phyloP scores from a whole-genome alignment of 352 stramenopile genomes.

The Pythium folliculosum region DNA sequence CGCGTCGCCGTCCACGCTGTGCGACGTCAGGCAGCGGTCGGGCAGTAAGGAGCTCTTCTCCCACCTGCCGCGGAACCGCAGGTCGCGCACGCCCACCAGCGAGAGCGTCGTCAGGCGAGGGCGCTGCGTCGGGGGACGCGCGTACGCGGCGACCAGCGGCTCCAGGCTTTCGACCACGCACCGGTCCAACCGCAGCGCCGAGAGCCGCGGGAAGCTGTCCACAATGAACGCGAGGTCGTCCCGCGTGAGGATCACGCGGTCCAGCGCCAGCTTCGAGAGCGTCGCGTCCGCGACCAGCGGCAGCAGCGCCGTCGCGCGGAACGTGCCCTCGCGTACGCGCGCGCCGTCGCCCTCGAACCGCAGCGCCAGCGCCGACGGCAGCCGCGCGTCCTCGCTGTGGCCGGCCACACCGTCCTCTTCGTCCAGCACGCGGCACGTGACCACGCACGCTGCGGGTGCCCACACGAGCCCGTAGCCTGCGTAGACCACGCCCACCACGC shows the following conservation, averaged over 20 bases:
- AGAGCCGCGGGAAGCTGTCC: neutral
- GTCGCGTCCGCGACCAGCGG: neutral
- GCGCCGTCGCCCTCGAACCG: neutral
- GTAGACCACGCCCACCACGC: neutral
- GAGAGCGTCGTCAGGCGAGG: neutral
- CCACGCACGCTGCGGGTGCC: neutral
- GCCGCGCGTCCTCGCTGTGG: neutral
- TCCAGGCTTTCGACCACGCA: neutral
- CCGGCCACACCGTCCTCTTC: neutral
- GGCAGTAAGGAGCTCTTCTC: neutral
- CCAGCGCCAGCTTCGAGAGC: neutral
- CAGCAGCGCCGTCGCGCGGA: neutral
- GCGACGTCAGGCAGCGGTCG: neutral
- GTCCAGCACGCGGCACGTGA: neutral
- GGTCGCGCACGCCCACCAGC: neutral
- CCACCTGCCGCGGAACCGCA: neutral
- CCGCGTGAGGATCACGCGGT: neutral
- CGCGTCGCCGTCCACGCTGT: no score
- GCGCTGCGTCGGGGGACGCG: neutral
- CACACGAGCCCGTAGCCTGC: slow-evolving; percentile 6
- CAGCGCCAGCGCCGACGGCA: neutral
- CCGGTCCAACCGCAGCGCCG: neutral
- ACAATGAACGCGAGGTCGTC: neutral
- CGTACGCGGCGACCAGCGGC: neutral
- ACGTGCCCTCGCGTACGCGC: neutral